Conservation (phyloP, 2,329 filamentous ascomycete genomes). For the Venturia carpophila region DNA sequence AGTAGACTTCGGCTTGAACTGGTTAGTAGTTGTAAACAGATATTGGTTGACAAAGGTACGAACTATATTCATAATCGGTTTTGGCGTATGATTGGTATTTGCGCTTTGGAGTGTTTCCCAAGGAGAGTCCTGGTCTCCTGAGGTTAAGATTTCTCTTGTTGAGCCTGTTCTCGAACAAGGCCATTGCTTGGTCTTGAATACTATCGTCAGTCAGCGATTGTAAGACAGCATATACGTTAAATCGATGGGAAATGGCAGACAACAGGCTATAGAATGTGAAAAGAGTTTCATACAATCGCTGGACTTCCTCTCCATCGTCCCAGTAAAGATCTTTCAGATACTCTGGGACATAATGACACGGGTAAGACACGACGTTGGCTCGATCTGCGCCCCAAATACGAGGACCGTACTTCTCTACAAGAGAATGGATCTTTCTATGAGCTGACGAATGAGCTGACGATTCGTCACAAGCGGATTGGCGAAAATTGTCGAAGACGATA, state of each 20-base stretch:
- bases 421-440: background rate
- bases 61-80: background rate
- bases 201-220: background rate
- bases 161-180: background rate
- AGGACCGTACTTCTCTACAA: slow-evolving; percentile 1
- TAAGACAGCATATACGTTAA: background rate
- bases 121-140: background rate
- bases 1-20: background rate
- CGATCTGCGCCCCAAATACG: slow-evolving; percentile 1
- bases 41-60: background rate
- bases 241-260: background rate
- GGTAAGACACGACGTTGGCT: background rate
- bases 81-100: background rate
- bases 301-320: background rate
- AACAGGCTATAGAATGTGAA: background rate
- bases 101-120: background rate
- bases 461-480: background rate
- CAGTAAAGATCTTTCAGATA: background rate
- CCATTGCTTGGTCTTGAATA: background rate
- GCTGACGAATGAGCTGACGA: background rate
- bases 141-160: background rate
- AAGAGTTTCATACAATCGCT: background rate
- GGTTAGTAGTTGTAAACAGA: background rate
- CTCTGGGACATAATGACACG: background rate
- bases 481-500: slow-evolving; percentile 4